phyloP scores from a whole-genome alignment of 1,284 basidiomycete species.

The Microbotryum intermedium region DNA sequence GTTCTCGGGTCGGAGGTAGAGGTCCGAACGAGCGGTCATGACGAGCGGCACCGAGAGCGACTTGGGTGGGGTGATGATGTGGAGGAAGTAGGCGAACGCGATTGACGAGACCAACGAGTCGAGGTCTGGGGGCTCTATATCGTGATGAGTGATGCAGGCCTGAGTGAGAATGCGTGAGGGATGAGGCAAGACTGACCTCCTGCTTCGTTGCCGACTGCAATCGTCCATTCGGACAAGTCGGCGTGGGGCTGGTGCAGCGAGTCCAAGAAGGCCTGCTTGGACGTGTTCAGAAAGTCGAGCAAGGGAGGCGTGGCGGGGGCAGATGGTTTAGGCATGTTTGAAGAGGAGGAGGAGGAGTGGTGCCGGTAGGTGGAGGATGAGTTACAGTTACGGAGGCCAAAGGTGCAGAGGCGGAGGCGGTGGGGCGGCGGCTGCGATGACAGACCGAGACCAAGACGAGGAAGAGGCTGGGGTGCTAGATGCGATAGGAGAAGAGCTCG shows the following conservation, averaged over 20 bases:
- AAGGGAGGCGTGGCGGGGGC: not conserved
- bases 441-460: not conserved
- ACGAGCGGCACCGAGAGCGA: slow-evolving; percentile 51
- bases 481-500: not conserved
- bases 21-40: slow-evolving; percentile 59
- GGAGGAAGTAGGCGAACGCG: slow-evolving; percentile 61
- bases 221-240: slow-evolving; percentile 53
- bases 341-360: not conserved
- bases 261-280: slow-evolving; percentile 46
- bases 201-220: slow-evolving; percentile 85
- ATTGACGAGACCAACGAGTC: slow-evolving; percentile 78
- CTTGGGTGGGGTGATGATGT: slow-evolving; percentile 33
- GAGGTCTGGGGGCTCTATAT: slow-evolving; percentile 59
- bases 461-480: not conserved
- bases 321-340: not conserved
- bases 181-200: slow-evolving; percentile 55
- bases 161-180: not conserved
- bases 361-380: not conserved
- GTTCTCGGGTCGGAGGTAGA: slow-evolving; percentile 80
- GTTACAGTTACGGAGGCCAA: not conserved
- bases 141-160: not conserved
- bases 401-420: not conserved
- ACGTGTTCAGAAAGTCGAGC: slow-evolving; percentile 39
- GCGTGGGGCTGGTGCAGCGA: too few relatives aligned
- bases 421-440: not conserved